Evolutionary conservation across 2,329 filamentous ascomycete species (phyloP).

Genomic region (Plectosphaerella sp.): DNA sequence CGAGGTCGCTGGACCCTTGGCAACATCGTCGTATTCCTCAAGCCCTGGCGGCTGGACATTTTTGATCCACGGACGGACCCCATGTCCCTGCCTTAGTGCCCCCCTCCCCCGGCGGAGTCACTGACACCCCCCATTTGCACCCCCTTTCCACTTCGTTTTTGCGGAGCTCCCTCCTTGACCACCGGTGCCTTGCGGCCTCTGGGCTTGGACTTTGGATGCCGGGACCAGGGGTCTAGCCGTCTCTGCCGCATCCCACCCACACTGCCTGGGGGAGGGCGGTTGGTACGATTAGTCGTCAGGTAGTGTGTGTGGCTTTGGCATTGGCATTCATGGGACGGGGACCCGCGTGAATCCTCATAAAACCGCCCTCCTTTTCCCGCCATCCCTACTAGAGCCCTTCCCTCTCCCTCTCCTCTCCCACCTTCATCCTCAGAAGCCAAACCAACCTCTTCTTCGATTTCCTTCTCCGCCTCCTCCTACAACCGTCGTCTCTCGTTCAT

Average conservation of each 20-base stretch:
- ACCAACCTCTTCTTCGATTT: neutral
- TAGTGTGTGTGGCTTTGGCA: too few species aligned
- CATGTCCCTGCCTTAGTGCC: neutral
- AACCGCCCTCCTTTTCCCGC: slow-evolving; percentile 1
- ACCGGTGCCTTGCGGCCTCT: too few species aligned
- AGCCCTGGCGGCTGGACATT: neutral
- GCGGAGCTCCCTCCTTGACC: too few species aligned
- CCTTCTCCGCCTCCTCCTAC: neutral
- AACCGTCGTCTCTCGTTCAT: slow-evolving; percentile 3
- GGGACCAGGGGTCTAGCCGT: neutral
- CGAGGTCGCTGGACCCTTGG: neutral
- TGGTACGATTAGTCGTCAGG: too few species aligned
- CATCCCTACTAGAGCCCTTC: neutral
- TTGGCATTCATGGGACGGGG: neutral
- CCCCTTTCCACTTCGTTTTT: too few species aligned
- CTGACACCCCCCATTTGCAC: too few species aligned
- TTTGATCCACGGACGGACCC: neutral
- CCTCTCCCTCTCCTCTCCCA: neutral
- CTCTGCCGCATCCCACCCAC: neutral
- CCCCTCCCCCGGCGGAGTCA: neutral
- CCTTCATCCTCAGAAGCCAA: slow-evolving; percentile 1
- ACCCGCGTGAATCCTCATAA: neutral
- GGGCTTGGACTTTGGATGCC: too few species aligned
- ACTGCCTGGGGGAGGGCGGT: neutral
- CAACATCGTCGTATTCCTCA: neutral